Percentiles rank a stretch among this genome's conserved stretches.
These are phyloP conservation scores for Urochloa ruziziensis DNA, from an alignment of 176 grass and related monocot genomes.

Conservation along the genomic window DNA sequence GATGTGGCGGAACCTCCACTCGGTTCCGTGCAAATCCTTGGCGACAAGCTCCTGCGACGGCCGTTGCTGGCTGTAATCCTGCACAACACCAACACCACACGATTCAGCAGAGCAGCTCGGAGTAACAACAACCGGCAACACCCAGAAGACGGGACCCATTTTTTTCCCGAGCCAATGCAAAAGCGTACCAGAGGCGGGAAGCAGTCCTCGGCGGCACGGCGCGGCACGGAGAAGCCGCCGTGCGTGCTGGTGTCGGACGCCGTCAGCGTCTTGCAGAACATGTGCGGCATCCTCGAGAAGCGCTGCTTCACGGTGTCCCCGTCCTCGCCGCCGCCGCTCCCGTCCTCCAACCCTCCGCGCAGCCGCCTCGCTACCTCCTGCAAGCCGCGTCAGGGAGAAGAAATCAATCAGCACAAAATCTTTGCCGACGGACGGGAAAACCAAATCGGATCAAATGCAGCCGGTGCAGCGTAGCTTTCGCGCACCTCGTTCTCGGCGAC, in stretches of 20 bases:
- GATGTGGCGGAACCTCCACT: slow-evolving; percentile 97
- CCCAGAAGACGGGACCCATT: not conserved
- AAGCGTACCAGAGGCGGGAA: slow-evolving; percentile 83
- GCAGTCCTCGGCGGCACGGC: slow-evolving; percentile 95
- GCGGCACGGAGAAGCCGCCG: slow-evolving; percentile 93
- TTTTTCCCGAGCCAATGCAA: not conserved
- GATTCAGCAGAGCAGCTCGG: slow-evolving; percentile 2
- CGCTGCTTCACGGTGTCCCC: slow-evolving; percentile 46
- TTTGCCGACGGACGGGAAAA: not conserved
- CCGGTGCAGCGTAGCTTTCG: not conserved
- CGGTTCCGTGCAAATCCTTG: slow-evolving; percentile 89
- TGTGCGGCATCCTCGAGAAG: slow-evolving; percentile 68
- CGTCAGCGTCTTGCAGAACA: slow-evolving; percentile 99
- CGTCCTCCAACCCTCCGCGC: slow-evolving; percentile 49
- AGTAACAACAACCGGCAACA: not conserved
- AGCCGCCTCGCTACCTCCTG: slow-evolving; percentile 35
- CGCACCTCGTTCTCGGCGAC: slow-evolving; percentile 64
- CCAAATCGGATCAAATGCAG: not conserved
- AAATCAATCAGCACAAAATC: not conserved
- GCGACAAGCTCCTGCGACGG: slow-evolving; percentile 95
- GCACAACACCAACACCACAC: not conserved
- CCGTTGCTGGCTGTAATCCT: slow-evolving; percentile 96
- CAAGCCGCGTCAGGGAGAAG: not conserved
- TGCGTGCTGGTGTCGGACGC: slow-evolving; percentile 97
- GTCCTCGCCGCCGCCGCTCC: slow-evolving; percentile 24